Evolutionary conservation across 495 filamentous ascomycete genomes (phyloP).

Genomic region (Lasiosphaeria miniovina): DNA sequence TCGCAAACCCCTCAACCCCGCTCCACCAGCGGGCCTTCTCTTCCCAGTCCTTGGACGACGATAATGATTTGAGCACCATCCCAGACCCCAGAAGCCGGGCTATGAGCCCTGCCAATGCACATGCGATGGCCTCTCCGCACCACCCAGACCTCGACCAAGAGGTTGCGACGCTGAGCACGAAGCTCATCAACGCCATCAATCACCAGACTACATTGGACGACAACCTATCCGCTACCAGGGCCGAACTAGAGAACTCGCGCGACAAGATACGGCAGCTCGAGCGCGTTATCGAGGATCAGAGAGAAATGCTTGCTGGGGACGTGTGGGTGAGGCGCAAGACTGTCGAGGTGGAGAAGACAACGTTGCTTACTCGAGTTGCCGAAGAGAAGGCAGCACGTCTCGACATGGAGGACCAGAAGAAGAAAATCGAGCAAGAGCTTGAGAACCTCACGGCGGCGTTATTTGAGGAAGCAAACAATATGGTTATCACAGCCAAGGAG

Average conservation of each 20-base stretch:
- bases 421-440: slow-evolving; percentile 72
- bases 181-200: slow-evolving; percentile 95
- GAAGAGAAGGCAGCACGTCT: slow-evolving; percentile 67
- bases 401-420: slow-evolving; percentile 66
- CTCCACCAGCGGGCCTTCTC: slow-evolving; percentile 30
- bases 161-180: slow-evolving; percentile 87
- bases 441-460: slow-evolving; percentile 85
- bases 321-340: slow-evolving; percentile 61
- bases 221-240: slow-evolving; percentile 72
- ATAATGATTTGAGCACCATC: slow-evolving; percentile 47
- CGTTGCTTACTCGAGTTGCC: slow-evolving; percentile 42
- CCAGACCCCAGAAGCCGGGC: slow-evolving; percentile 47
- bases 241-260: slow-evolving; percentile 76
- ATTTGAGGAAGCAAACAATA: slow-evolving; percentile 95
- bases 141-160: slow-evolving; percentile 84
- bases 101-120: slow-evolving; percentile 32
- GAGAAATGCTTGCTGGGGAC: slow-evolving; percentile 62
- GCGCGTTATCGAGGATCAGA: slow-evolving; percentile 43
- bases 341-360: slow-evolving; percentile 42
- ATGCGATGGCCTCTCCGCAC: slow-evolving; percentile 25
- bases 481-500: slow-evolving; percentile 69
- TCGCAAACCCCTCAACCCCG: slow-evolving; percentile 25
- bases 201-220: slow-evolving; percentile 93
- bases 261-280: slow-evolving; percentile 68
- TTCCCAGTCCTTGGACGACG: slow-evolving; percentile 36